phyloP scores from a whole-genome alignment of 2,329 filamentous ascomycete species.

The Talaromyces amestolkiae region DNA sequence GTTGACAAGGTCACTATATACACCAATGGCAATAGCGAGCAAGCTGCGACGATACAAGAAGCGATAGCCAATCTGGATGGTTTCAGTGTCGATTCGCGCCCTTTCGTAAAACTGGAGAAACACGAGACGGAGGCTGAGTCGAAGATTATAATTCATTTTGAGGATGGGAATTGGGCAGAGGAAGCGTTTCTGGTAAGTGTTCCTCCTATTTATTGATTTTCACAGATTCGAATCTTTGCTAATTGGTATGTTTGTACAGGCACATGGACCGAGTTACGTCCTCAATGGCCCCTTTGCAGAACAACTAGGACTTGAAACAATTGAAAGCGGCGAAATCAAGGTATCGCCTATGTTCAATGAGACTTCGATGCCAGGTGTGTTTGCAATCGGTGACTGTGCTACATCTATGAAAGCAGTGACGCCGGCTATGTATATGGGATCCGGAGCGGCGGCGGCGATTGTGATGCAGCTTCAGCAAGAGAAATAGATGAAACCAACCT shows the following conservation, averaged over 20 bases:
- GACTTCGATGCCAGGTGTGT: slow-evolving; percentile 9
- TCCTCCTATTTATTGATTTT: neutral
- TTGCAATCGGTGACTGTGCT: slow-evolving; percentile 14
- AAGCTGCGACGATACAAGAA: slow-evolving; percentile 24
- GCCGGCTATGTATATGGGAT: slow-evolving; percentile 12
- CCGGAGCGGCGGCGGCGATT: slow-evolving; percentile 8
- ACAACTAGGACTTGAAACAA: slow-evolving; percentile 9
- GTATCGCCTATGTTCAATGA: slow-evolving; percentile 12
- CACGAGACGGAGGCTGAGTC: neutral
- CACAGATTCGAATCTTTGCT: neutral
- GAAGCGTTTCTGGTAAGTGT: slow-evolving; percentile 14
- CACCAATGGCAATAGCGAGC: slow-evolving; percentile 46
- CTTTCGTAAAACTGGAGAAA: slow-evolving; percentile 11
- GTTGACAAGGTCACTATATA: slow-evolving; percentile 51
- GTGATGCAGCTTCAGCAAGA: slow-evolving; percentile 8
- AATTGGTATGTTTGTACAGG: neutral
- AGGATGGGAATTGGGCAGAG: neutral
- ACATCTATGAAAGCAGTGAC: slow-evolving; percentile 13
- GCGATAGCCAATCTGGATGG: neutral
- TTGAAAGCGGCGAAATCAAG: slow-evolving; percentile 13
- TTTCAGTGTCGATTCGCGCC: slow-evolving; percentile 13
- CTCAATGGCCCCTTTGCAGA: slow-evolving; percentile 6
- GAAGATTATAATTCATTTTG: slow-evolving; percentile 7
- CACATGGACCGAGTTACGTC: slow-evolving; percentile 8
- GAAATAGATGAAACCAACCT: neutral